Percentiles rank a stretch among this genome's conserved stretches.
Evolutionary conservation across 805 yeast species (phyloP).

Genomic region (Hanseniaspora pseudoguilliermondii): DNA sequence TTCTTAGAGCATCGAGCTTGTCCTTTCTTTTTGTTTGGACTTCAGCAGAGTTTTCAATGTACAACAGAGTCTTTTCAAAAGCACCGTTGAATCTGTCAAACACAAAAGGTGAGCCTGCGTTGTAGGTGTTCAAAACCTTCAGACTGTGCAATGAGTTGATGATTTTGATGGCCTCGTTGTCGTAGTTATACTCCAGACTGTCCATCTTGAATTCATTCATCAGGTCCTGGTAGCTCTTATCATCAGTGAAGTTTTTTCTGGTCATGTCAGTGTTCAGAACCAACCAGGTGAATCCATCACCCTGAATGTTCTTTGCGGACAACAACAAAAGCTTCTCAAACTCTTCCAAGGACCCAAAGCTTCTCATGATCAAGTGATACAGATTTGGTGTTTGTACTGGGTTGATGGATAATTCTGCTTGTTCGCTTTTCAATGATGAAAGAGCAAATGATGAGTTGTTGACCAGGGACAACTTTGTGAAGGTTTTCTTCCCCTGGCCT

Average conservation of each 20-base stretch:
- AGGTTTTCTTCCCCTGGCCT: neutral
- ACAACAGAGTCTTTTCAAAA: conserved; percentile 4
- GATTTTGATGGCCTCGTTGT: neutral
- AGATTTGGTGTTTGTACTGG: conserved; percentile 11
- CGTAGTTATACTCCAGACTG: neutral
- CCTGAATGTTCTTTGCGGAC: conserved; percentile 60
- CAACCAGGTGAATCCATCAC: conserved; percentile 87
- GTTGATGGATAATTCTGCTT: neutral
- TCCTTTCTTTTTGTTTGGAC: neutral
- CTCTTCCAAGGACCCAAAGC: conserved; percentile 68
- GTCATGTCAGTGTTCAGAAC: conserved; percentile 38
- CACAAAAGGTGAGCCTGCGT: conserved; percentile 73
- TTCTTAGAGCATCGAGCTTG: conserved; percentile 32
- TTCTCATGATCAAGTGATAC: conserved; percentile 24
- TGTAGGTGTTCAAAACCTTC: conserved; percentile 70
- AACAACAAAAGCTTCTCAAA: conserved; percentile 57
- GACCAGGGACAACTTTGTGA: neutral
- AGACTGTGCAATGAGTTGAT: conserved; percentile 30
- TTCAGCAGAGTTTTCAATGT: neutral
- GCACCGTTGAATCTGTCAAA: conserved; percentile 1
- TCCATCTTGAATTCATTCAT: conserved; percentile 11
- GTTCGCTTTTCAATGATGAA: neutral
- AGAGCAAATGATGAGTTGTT: conserved; percentile 3
- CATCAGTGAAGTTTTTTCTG: conserved; percentile 18
- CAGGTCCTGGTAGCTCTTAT: conserved; percentile 1